These are phyloP conservation scores for Haplographium delicatum DNA, from an alignment of 495 filamentous ascomycete genomes.

Conservation along the genomic window DNA sequence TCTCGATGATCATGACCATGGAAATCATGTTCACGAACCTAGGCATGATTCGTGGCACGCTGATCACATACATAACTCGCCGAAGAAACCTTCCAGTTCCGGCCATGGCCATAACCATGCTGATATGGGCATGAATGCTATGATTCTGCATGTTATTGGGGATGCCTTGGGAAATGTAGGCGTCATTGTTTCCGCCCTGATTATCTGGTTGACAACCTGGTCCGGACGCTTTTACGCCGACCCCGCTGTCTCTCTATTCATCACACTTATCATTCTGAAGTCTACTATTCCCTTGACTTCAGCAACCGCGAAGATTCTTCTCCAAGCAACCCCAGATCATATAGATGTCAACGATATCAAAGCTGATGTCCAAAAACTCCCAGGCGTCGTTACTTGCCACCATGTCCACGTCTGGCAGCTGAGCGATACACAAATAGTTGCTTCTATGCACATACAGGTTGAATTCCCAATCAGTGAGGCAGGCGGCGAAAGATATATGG, in stretches of 20 bases:
- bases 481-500: constrained; percentile 80
- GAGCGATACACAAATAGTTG: constrained; percentile 86
- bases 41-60: constrained; percentile 41
- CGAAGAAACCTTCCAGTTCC: constrained; percentile 52
- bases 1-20: constrained; percentile 9
- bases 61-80: constrained; percentile 76
- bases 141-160: constrained; percentile 92
- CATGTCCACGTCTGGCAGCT: constrained; percentile 98
- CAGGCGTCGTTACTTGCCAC: constrained; percentile 82
- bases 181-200: constrained; percentile 85
- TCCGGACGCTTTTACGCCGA: constrained; percentile 70
- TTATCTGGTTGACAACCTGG: constrained; percentile 81
- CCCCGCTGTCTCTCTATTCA: constrained; percentile 89
- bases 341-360: constrained; percentile 87
- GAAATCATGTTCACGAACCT: neutral
- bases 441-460: constrained; percentile 87
- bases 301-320: constrained; percentile 86
- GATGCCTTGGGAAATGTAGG: constrained; percentile 97
- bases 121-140: constrained; percentile 96
- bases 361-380: constrained; percentile 78
- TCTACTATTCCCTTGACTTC: constrained; percentile 91
- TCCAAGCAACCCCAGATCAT: constrained; percentile 86
- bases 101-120: constrained; percentile 69
- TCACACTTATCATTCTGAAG: constrained; percentile 87
- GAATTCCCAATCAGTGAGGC: constrained; percentile 63